A percentile compares a stretch with the other conserved stretches of the same genome.
phyloP scores from a whole-genome alignment of 139 green algal genomes.

The Ettlia oleoabundans region DNA sequence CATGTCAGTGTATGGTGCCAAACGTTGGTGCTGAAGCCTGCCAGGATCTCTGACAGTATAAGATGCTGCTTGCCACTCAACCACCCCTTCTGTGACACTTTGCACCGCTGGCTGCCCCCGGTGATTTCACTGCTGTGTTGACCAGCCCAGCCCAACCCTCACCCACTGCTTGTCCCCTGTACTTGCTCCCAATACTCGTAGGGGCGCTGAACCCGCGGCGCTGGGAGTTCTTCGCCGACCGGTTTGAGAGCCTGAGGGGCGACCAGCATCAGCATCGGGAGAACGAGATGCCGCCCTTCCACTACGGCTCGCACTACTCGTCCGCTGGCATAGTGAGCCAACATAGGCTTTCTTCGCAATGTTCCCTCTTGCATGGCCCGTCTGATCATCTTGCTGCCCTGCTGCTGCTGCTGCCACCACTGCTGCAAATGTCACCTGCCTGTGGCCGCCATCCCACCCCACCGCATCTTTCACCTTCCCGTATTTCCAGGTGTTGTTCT shows the following conservation, averaged over 20 bases:
- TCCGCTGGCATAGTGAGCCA: slow-evolving; percentile 66
- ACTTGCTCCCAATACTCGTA: neutral
- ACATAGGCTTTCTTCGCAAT: too few relatives aligned
- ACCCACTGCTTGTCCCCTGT: neutral
- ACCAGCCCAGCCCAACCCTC: neutral
- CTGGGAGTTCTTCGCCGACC: slow-evolving; percentile 72
- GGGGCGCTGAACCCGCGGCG: slow-evolving; percentile 83
- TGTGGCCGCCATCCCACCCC: too few relatives aligned
- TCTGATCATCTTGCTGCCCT: neutral
- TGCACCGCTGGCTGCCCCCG: neutral
- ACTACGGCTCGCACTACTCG: slow-evolving; percentile 96
- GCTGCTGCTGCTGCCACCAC: too few relatives aligned
- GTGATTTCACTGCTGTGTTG: too few relatives aligned
- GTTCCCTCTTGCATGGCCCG: too few relatives aligned
- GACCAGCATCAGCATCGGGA: slow-evolving; percentile 35
- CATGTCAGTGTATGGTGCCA: too few relatives aligned
- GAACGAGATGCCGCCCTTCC: slow-evolving; percentile 72
- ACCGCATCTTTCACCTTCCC: too few relatives aligned
- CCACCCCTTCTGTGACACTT: too few relatives aligned
- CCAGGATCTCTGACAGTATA: too few relatives aligned
- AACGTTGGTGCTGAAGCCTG: too few relatives aligned
- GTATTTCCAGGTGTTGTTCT: slow-evolving; percentile 86
- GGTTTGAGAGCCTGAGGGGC: slow-evolving; percentile 38
- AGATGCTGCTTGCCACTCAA: too few relatives aligned
- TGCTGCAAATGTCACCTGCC: too few relatives aligned